Evolutionary conservation across 164 flowering plant genomes (phyloP).

Genomic region (Echeveria elegans): DNA sequence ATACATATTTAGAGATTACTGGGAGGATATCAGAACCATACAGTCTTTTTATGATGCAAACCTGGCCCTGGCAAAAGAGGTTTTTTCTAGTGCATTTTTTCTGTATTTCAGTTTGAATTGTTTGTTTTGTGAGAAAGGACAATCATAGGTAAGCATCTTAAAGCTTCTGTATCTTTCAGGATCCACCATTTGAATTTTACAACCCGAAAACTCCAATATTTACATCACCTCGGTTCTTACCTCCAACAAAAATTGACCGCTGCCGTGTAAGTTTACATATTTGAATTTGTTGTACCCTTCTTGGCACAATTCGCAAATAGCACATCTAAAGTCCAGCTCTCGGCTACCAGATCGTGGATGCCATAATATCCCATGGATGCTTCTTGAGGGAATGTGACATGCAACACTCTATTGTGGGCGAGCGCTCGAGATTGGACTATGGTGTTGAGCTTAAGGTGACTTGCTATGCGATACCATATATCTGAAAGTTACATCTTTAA

Average conservation of each 20-base stretch:
- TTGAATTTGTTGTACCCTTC: constrained; percentile 1
- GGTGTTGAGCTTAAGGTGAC: constrained; percentile 67
- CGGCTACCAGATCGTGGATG: constrained; percentile 53
- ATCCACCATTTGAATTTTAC: constrained; percentile 64
- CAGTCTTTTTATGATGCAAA: constrained; percentile 75
- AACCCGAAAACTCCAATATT: constrained; percentile 68
- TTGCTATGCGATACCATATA: no score
- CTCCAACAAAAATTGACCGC: constrained; percentile 73
- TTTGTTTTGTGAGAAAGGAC: background rate
- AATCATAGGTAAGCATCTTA: background rate
- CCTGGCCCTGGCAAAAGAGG: constrained; percentile 76
- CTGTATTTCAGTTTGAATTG: background rate
- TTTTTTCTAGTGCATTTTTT: constrained; percentile 10
- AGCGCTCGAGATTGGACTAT: constrained; percentile 66
- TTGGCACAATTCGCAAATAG: background rate
- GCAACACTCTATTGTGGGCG: constrained; percentile 66
- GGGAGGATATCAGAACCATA: constrained; percentile 89
- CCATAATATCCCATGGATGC: constrained; percentile 86
- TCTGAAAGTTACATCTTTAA: background rate
- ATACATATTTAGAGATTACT: constrained; percentile 70
- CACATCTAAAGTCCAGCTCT: constrained; percentile 10
- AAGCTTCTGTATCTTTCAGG: constrained; percentile 25
- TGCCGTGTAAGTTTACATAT: constrained; percentile 37
- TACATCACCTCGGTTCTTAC: constrained; percentile 77
- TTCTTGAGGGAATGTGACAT: constrained; percentile 65